phyloP scores from a whole-genome alignment of 805 yeast genomes.

The Starmerella khaoyaiensis region DNA sequence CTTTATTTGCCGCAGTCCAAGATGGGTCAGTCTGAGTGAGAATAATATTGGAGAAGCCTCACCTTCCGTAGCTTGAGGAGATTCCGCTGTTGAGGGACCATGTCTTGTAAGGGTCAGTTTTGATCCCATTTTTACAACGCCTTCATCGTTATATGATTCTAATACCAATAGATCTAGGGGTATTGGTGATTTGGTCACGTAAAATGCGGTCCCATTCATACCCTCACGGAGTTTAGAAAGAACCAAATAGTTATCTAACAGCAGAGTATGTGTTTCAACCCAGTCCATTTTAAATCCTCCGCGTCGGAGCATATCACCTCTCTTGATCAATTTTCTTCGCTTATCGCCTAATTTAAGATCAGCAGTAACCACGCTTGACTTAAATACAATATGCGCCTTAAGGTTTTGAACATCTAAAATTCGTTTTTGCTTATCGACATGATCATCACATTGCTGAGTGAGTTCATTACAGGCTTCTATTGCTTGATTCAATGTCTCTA shows the following conservation, averaged over 20 bases:
- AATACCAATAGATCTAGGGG: constrained; percentile 46
- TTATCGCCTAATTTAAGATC: constrained; percentile 42
- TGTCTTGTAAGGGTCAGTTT: constrained; percentile 15
- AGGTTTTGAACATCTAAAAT: constrained; percentile 42
- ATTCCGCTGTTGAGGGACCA: constrained; percentile 7
- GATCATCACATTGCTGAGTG: constrained; percentile 47
- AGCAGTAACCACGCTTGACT: constrained; percentile 32
- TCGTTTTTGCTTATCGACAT: constrained; percentile 49
- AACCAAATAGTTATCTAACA: constrained; percentile 55
- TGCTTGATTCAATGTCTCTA: constrained; percentile 31
- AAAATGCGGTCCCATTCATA: constrained; percentile 25
- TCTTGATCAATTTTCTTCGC: constrained; percentile 42
- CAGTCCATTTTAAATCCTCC: constrained; percentile 55
- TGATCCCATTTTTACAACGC: constrained; percentile 24
- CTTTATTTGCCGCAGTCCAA: constrained; percentile 25
- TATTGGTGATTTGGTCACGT: constrained; percentile 30
- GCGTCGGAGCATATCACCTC: constrained; percentile 48
- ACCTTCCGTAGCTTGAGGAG: constrained; percentile 8
- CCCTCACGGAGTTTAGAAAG: constrained; percentile 30
- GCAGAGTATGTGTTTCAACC: constrained; percentile 37
- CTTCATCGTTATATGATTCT: constrained; percentile 33
- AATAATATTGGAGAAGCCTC: constrained; percentile 23
- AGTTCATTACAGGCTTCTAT: constrained; percentile 41
- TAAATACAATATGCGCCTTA: constrained; percentile 43
- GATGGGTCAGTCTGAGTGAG: constrained; percentile 28